Base-by-base conservation (phyloP, 1,284 basidiomycete species). In the Spongiforma sp. region DNA sequence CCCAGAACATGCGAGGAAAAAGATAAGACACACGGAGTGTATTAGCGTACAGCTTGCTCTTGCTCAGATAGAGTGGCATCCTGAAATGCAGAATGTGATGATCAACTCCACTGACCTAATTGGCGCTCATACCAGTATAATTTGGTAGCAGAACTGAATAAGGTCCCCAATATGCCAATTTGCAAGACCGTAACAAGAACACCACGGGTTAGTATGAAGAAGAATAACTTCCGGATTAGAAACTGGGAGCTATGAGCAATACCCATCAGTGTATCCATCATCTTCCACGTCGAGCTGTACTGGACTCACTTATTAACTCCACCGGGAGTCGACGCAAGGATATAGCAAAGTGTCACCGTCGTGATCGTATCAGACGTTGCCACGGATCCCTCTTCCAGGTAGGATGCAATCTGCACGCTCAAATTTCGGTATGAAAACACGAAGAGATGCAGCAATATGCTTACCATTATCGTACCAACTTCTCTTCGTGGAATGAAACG, bases 201-300 rank as follows among this genome's bases (percentile, higher is more conserved):
- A 21, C 60, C 66, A 19, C 60, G 68, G 36, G 37, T 68, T 33
- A 68, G 46, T 33, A 68, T 21, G 32, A 69, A 63, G 55, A 62
- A 54, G 24, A 66, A 62, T 21, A 60, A 30, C 21, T 57, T 39
- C 34, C 60, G 53, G 46, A 68, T 57, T 26, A 63, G 19, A 43
- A 60, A 59, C 41, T 52, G 59, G 48, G 34, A 36, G 32, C 66
- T 68, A 26, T 43, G 24, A 57, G 9, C 7, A 28, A 30, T 36
- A 10, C 17, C 24, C 7, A 55, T 50, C 26, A n/a, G 37, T 33
- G 30, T 32, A 46, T 7, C n/a, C 5, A 12, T 30, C 34, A 52
- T n/a, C n/a, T n/a, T n/a, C 4, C 37, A 34, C 17, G 39, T 43
- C 32, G 19, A 36, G 37, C 41, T 34, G 28, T 41, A n/a, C n/a